Base-by-base conservation (phyloP, 2,329 filamentous ascomycete species). In the Cladophialophora exuberans region DNA sequence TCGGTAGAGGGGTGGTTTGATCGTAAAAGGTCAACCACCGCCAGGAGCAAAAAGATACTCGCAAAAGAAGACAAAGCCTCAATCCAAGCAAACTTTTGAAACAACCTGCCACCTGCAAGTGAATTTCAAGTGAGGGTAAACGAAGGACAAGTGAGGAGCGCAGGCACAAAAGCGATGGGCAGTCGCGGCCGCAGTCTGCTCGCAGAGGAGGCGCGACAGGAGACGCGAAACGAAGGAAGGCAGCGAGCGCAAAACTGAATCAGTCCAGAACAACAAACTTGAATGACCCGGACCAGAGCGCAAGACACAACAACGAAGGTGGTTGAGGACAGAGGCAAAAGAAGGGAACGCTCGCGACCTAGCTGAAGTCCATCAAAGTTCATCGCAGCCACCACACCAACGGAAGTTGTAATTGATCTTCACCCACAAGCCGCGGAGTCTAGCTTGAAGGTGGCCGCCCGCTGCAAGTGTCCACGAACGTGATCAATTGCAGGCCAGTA, bases 11-110 rank as follows among this genome's bases (percentile, higher is more conserved):
- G 17, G 11, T 9, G 25, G 36, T 18, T 13, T 30, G 36, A 31
- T n/a, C 15, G 42, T 11, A 3, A 35, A 38, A 38, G 41, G 11
- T 42, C 42, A 28, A 51, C 41, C 47, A 56, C 31, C 17, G 39
- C 30, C 41, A 44, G 49, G 35, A 36, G 30, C 30, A 26, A 45
- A 57, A 53, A 17, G 26, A 54, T 54, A 57, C 50, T 49, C 50
- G 50, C 54, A 45, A 46, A 26, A 41, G 54, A 49, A 44, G 38
- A 54, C 28, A 51, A 38, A 22, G 25, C 42, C 50, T 38, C 46
- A 22, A 30, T 10, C 20, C 39, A 42, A 54, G 30, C 49, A 36
- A 46, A 46, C 42, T 18, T 26, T 50, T 23, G 30, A 45, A 15
- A 42, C 49, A 47, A 26, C 23, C 7, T 43, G 35, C 28, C 31